These are phyloP conservation scores for Aspergillus persii DNA, from an alignment of 2,329 filamentous ascomycete species.

Conservation along the genomic window DNA sequence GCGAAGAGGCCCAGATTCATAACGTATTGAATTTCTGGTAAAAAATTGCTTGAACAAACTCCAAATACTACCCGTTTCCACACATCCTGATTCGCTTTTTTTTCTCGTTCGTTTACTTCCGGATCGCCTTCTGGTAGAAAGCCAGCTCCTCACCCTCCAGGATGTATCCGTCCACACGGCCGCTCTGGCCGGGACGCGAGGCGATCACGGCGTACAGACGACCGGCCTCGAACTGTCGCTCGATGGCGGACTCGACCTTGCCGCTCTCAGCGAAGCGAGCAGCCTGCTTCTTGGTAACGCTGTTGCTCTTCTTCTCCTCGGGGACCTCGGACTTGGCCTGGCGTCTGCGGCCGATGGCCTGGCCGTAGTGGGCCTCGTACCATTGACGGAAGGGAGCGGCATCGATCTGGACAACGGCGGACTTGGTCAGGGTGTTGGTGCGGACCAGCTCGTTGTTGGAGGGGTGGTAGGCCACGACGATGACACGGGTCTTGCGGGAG, in stretches of 20 bases:
- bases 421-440: conserved; percentile 99
- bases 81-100: conserved; percentile 23
- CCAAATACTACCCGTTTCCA: conserved; percentile 34
- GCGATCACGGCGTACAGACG: conserved; percentile 92
- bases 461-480: conserved; percentile 96
- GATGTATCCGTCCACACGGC: conserved; percentile 95
- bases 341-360: conserved; percentile 81
- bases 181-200: conserved; percentile 93
- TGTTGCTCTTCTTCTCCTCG: conserved; percentile 88
- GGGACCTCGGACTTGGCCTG: conserved; percentile 68
- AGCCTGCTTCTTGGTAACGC: conserved; percentile 94
- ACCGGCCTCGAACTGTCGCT: conserved; percentile 99
- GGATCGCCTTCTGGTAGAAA: conserved; percentile 99
- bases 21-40: conserved; percentile 26
- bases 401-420: conserved; percentile 97
- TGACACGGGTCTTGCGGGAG: conserved; percentile 98
- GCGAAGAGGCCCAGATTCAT: conserved; percentile 38
- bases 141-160: conserved; percentile 98
- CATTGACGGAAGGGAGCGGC: conserved; percentile 99
- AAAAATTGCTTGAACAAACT: conserved; percentile 37
- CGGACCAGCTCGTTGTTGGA: conserved; percentile 99
- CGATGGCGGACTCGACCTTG: conserved; percentile 89
- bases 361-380: conserved; percentile 99
- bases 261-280: conserved; percentile 75
- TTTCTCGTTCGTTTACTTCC: conserved; percentile 70